These are phyloP conservation scores for Poa pratensis DNA, from an alignment of 176 grass and related monocot species.

Conservation along the genomic window DNA sequence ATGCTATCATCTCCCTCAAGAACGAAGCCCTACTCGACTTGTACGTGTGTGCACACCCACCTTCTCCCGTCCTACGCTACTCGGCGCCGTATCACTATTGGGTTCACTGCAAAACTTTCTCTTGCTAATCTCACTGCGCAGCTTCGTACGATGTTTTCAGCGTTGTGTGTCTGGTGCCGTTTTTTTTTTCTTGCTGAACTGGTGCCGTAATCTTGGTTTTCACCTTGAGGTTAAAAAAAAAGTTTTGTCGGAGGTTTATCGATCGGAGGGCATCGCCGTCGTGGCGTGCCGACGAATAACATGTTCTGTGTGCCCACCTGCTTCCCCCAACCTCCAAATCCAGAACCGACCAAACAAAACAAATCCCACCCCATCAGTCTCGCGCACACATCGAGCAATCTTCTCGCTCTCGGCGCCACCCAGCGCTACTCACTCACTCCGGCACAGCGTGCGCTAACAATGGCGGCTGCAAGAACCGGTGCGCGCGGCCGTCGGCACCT, in stretches of 20 bases:
- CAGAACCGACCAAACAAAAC: slow-evolving; percentile 13
- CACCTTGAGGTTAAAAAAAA: neutral
- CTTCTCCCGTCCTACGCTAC: no score
- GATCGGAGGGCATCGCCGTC: neutral
- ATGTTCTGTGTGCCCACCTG: slow-evolving; percentile 29
- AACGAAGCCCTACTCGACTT: no score
- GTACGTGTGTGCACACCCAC: no score
- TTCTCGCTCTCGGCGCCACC: neutral
- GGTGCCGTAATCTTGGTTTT: neutral
- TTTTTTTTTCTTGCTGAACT: no score
- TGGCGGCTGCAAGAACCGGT: slow-evolving; percentile 45
- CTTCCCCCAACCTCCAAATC: slow-evolving; percentile 31
- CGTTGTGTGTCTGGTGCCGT: no score
- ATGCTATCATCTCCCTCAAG: no score
- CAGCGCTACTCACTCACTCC: neutral
- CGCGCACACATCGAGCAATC: neutral
- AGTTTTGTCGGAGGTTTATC: neutral
- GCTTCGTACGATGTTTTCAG: no score
- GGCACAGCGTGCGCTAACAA: neutral
- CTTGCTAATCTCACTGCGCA: no score
- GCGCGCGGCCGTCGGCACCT: neutral
- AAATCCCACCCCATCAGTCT: no score
- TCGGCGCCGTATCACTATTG: no score
- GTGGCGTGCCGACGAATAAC: slow-evolving; percentile 20
- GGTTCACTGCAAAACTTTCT: no score